Conservation (phyloP, 1,284 basidiomycete genomes). For the Pholiota adiposa region DNA sequence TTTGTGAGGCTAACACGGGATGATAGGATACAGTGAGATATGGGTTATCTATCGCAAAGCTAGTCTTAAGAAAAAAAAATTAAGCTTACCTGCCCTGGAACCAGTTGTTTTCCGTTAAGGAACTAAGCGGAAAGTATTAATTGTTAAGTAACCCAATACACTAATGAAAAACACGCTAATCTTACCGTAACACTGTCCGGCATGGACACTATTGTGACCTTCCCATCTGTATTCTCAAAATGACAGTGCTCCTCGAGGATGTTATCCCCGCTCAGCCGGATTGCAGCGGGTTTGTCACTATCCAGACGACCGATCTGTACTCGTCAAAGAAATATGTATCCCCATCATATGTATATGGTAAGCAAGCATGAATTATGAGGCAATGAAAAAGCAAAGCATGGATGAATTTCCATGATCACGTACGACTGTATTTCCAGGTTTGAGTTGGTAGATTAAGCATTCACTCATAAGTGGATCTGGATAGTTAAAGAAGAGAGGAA, state of each 20-base stretch:
- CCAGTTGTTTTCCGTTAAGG: conserved; percentile 90
- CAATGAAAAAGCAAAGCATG: conserved; percentile 3
- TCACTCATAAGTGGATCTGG: conserved; percentile 88
- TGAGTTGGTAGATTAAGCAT: conserved; percentile 95
- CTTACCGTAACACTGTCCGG: conserved; percentile 85
- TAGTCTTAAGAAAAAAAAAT: conserved; percentile 10
- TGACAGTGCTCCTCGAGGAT: conserved; percentile 93
- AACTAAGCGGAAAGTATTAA: conserved; percentile 51
- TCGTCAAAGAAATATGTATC: neutral
- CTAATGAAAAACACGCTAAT: conserved; percentile 20
- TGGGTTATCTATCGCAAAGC: conserved; percentile 7
- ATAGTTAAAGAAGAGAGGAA: conserved; percentile 6
- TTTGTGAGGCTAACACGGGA: conserved; percentile 64
- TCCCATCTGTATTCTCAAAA: conserved; percentile 87
- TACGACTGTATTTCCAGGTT: conserved; percentile 83
- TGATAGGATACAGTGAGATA: conserved; percentile 22
- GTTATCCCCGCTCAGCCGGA: conserved; percentile 91
- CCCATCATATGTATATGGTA: conserved; percentile 10
- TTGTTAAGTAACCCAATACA: conserved; percentile 10
- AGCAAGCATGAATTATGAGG: conserved; percentile 3
- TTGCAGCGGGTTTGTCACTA: conserved; percentile 81
- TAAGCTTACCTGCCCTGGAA: conserved; percentile 67
- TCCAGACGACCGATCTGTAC: conserved; percentile 81
- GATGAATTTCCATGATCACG: conserved; percentile 24
- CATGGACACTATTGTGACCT: conserved; percentile 81